A percentile compares a stretch with the other conserved stretches of the same genome.
phyloP scores from a whole-genome alignment of 257 asterid species.

The Solanum boliviense region DNA sequence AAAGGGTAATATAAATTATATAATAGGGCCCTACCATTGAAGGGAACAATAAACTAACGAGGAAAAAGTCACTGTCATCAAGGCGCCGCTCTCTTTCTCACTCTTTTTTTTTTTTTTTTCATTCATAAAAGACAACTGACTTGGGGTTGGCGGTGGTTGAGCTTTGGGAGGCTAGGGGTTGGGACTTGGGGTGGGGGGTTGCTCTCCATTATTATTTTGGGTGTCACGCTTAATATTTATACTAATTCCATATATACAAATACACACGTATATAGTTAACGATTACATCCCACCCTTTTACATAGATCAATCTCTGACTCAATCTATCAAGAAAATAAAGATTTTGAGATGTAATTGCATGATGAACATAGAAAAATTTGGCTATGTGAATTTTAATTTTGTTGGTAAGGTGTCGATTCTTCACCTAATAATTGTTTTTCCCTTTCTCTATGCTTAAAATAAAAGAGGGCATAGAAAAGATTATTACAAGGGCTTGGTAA shows the following conservation, averaged over 20 bases:
- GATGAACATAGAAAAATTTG: not conserved
- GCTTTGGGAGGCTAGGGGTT: not conserved
- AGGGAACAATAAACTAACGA: conserved; percentile 14
- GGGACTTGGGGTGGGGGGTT: too few species aligned
- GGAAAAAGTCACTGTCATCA: conserved; percentile 16
- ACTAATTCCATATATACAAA: too few species aligned
- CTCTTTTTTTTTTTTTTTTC: not conserved
- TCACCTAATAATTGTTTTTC: too few species aligned
- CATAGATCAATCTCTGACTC: not conserved
- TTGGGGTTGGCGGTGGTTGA: not conserved
- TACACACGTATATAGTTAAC: too few species aligned
- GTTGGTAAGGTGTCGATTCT: too few species aligned
- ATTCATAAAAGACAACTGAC: not conserved
- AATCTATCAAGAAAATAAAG: not conserved
- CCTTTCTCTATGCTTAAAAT: too few species aligned
- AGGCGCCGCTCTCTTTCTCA: conserved; percentile 16
- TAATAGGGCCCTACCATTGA: not conserved
- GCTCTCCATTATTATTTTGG: not conserved
- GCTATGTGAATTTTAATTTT: not conserved
- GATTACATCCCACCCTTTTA: accelerated
- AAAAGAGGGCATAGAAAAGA: not conserved
- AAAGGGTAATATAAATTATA: conserved; percentile 4
- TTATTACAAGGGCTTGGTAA: not conserved
- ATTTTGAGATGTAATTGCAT: not conserved
- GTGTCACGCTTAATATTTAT: not conserved